phyloP scores from a whole-genome alignment of 1,284 basidiomycete genomes.

The Moesziomyces parantarcticus region DNA sequence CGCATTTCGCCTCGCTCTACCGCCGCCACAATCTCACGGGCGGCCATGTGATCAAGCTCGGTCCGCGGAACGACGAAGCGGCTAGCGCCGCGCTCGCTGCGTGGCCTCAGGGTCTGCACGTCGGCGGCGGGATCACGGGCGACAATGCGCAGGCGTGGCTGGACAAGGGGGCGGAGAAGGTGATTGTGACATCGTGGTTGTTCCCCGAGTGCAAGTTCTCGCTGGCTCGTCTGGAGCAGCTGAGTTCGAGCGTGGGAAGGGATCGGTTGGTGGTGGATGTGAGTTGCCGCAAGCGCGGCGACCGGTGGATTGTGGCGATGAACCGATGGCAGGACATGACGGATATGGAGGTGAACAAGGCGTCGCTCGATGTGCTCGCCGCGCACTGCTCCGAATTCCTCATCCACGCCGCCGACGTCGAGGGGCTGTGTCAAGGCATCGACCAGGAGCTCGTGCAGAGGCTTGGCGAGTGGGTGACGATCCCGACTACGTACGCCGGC shows the following conservation, averaged over 20 bases:
- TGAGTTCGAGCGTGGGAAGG: constrained; percentile 80
- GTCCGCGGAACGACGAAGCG: constrained; percentile 84
- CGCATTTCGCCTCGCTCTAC: constrained; percentile 85
- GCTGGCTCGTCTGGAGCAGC: constrained; percentile 75
- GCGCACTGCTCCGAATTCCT: constrained; percentile 81
- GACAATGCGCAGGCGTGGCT: constrained; percentile 87
- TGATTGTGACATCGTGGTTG: constrained; percentile 95
- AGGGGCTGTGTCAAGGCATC: constrained; percentile 95
- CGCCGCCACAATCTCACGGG: constrained; percentile 77
- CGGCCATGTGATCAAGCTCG: constrained; percentile 97
- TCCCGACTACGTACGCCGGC: constrained; percentile 96
- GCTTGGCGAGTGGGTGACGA: constrained; percentile 88
- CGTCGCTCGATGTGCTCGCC: constrained; percentile 35
- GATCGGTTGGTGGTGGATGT: constrained; percentile 94
- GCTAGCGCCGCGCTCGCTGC: constrained; percentile 82
- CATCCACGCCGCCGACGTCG: constrained; percentile 96
- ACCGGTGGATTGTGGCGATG: constrained; percentile 95
- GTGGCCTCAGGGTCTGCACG: constrained; percentile 86
- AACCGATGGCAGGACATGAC: constrained; percentile 98
- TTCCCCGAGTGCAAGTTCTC: constrained; percentile 87
- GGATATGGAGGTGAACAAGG: constrained; percentile 83
- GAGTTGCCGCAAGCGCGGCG: constrained; percentile 83
- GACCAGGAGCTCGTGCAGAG: constrained; percentile 88
- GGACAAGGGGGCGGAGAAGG: constrained; percentile 89
- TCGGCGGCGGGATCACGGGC: constrained; percentile 91